These are phyloP conservation scores for Cordyceps javanica DNA, from an alignment of 2,329 filamentous ascomycete species.

Conservation along the genomic window DNA sequence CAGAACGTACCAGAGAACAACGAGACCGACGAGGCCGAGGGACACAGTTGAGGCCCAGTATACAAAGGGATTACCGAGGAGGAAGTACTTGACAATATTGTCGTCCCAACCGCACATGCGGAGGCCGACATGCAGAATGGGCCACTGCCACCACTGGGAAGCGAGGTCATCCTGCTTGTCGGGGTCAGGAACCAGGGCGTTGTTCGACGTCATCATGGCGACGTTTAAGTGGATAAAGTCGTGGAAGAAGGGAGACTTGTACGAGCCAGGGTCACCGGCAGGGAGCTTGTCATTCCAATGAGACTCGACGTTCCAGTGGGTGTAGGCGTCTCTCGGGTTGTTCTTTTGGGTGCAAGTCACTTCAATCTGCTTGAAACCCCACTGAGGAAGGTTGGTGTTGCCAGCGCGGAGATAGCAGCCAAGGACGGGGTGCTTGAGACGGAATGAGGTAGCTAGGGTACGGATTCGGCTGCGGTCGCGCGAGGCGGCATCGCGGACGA, in stretches of 20 bases:
- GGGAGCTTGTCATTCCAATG: constrained; percentile 92
- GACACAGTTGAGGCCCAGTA: constrained; percentile 91
- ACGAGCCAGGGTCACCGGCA: constrained; percentile 79
- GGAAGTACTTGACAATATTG: constrained; percentile 92
- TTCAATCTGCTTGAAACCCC: constrained; percentile 99
- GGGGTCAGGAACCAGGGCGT: constrained; percentile 91
- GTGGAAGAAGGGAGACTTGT: constrained; percentile 94
- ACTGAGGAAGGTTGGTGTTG: constrained; percentile 94
- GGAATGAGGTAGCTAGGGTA: constrained; percentile 89
- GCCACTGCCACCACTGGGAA: constrained; percentile 98
- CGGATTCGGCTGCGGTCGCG: constrained; percentile 78
- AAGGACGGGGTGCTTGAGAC: constrained; percentile 72
- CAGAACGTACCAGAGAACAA: constrained; percentile 78
- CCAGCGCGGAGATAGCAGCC: constrained; percentile 93
- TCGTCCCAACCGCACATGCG: constrained; percentile 99
- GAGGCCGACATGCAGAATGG: constrained; percentile 86
- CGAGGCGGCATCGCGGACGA: constrained; percentile 83
- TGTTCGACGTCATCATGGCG: constrained; percentile 99
- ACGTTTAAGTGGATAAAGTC: constrained; percentile 98
- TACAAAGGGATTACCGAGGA: constrained; percentile 90
- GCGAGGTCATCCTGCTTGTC: constrained; percentile 99
- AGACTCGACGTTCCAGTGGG: constrained; percentile 97
- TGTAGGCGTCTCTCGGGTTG: constrained; percentile 87
- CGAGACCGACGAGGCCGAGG: constrained; percentile 63
- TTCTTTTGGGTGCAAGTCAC: constrained; percentile 92